Conservation (phyloP, 495 filamentous ascomycete genomes). For the Thozetella sp. region DNA sequence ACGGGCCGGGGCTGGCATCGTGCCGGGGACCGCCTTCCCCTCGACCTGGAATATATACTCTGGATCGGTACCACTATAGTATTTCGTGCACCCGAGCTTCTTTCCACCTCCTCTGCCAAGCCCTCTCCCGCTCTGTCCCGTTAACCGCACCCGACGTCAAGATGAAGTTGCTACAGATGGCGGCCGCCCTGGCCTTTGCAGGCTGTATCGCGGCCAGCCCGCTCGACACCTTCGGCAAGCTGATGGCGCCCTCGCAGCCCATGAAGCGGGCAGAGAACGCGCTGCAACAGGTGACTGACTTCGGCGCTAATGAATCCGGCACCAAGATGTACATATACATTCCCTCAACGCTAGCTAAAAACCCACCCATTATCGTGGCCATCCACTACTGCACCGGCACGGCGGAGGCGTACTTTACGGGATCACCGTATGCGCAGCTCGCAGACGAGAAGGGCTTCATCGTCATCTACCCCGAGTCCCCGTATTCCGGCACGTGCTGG, state of each 20-base stretch:
- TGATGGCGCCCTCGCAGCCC: not conserved
- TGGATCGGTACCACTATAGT: not conserved
- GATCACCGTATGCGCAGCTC: conserved; percentile 45
- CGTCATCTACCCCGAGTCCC: conserved; percentile 55
- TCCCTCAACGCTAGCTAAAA: conserved; percentile 26
- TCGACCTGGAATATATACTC: not conserved
- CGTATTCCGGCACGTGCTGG: conserved; percentile 56
- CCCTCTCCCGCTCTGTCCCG: not conserved
- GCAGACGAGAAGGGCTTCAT: conserved; percentile 59
- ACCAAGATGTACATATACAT: conserved; percentile 35
- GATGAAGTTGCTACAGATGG: conserved; percentile 1
- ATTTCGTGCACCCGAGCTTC: not conserved
- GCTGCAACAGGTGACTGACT: conserved; percentile 28
- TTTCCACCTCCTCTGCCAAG: not conserved
- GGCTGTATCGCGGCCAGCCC: not conserved
- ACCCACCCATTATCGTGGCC: conserved; percentile 48
- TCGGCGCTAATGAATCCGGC: conserved; percentile 36
- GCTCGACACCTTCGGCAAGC: conserved; percentile 4
- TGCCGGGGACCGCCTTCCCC: not conserved
- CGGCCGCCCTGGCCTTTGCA: not conserved
- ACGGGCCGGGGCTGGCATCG: not conserved
- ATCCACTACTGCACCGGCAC: conserved; percentile 59
- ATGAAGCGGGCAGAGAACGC: not conserved
- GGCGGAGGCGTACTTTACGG: conserved; percentile 48
- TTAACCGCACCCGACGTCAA: not conserved